Evolutionary conservation across 106 monocot species (phyloP).

Genomic region (Triglochin maritima): DNA sequence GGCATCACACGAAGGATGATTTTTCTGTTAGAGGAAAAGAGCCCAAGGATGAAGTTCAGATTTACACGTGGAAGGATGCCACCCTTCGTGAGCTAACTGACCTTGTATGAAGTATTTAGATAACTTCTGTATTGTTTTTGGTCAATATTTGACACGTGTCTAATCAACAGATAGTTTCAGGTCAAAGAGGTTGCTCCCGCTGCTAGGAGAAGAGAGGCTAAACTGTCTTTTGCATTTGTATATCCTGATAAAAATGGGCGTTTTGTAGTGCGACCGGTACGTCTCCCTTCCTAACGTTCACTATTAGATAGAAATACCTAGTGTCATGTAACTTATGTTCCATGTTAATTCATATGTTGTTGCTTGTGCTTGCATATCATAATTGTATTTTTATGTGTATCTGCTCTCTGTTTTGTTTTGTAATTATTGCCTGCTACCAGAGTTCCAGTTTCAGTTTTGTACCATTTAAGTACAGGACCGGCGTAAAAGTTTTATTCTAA

Average conservation of each 20-base stretch:
- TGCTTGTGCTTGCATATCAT: too few species aligned
- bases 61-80: slow-evolving; percentile 99
- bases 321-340: neutral
- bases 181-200: slow-evolving; percentile 93
- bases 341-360: too few species aligned
- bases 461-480: too few species aligned
- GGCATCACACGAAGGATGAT: slow-evolving; percentile 73
- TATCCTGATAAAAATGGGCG: slow-evolving; percentile 92
- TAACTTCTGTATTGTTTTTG: neutral
- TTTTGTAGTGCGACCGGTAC: slow-evolving; percentile 73
- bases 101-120: slow-evolving; percentile 37
- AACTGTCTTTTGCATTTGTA: slow-evolving; percentile 94
- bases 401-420: too few species aligned
- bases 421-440: too few species aligned
- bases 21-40: slow-evolving; percentile 94
- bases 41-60: slow-evolving; percentile 97
- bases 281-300: slow-evolving; percentile 4
- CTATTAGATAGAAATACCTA: neutral
- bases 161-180: slow-evolving; percentile 22
- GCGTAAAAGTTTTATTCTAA: too few species aligned
- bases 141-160: neutral
- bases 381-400: too few species aligned
- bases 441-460: too few species aligned
- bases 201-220: slow-evolving; percentile 83
- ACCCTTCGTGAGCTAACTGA: slow-evolving; percentile 94